Evolutionary conservation across 805 yeast species (phyloP).

Genomic region (Candida gorgasii): DNA sequence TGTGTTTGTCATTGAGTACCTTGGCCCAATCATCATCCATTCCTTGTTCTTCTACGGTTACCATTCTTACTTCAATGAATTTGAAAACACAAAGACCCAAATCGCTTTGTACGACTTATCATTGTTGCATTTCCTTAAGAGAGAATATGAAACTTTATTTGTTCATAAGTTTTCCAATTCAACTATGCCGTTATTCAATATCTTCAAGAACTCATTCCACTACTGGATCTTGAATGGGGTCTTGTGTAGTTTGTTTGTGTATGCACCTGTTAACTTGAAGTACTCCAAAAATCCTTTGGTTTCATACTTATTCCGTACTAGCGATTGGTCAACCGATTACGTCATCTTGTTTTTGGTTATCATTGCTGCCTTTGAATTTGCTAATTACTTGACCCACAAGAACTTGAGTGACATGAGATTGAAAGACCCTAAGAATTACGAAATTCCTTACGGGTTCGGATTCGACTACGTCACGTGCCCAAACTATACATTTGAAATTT

Average conservation of each 20-base stretch:
- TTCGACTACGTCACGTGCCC: slow-evolving; percentile 86
- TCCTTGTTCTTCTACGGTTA: slow-evolving; percentile 57
- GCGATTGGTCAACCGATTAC: slow-evolving; percentile 34
- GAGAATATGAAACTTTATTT: slow-evolving; percentile 84
- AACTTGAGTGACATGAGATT: slow-evolving; percentile 61
- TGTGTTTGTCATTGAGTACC: slow-evolving; percentile 84
- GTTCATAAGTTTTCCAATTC: slow-evolving; percentile 84
- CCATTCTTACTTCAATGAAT: slow-evolving; percentile 13
- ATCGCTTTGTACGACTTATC: slow-evolving; percentile 54
- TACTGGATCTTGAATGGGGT: slow-evolving; percentile 92
- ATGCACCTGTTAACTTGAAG: slow-evolving; percentile 25
- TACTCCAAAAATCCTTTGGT: slow-evolving; percentile 18
- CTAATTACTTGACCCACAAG: slow-evolving; percentile 73
- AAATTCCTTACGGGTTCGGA: slow-evolving; percentile 81
- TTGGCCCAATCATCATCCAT: slow-evolving; percentile 87
- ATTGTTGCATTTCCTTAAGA: slow-evolving; percentile 75
- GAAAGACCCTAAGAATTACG: slow-evolving; percentile 51
- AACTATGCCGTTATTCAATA: slow-evolving; percentile 88
- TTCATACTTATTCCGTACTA: slow-evolving; percentile 45
- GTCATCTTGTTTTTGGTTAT: slow-evolving; percentile 45
- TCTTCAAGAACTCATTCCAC: slow-evolving; percentile 87
- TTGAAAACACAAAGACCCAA: slow-evolving; percentile 55
- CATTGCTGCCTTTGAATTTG: slow-evolving; percentile 56
- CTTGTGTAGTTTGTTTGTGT: slow-evolving; percentile 49
- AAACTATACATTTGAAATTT: slow-evolving; percentile 85